A percentile compares a stretch with the other conserved stretches of the same genome.
phyloP scores from a whole-genome alignment of 2,329 filamentous ascomycete genomes.

The Penicillium decumbens region DNA sequence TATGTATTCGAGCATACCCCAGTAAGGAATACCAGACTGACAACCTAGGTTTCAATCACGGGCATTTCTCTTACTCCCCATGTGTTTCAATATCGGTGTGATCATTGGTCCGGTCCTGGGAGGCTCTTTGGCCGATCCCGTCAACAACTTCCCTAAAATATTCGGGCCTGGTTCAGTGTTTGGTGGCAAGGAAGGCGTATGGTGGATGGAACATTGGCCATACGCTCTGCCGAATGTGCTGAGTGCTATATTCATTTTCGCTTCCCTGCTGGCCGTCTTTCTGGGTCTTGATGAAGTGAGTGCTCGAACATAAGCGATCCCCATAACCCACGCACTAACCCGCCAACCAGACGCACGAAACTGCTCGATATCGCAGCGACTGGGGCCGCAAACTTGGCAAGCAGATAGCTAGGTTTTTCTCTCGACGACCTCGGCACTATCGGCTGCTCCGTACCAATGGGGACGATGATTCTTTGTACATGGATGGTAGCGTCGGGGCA shows the following conservation, averaged over 20 bases:
- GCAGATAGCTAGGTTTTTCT: conserved; percentile 28
- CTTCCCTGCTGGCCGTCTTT: conserved; percentile 53
- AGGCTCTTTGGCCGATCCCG: conserved; percentile 64
- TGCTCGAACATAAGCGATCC: neutral
- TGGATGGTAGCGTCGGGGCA: conserved; percentile 26
- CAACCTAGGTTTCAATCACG: conserved; percentile 43
- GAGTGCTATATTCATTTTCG: conserved; percentile 57
- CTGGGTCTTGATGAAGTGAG: conserved; percentile 63
- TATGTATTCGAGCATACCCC: conserved; percentile 28
- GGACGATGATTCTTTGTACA: conserved; percentile 31
- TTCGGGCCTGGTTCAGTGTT: conserved; percentile 59
- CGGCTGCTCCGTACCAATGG: conserved; percentile 29
- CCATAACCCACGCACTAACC: neutral
- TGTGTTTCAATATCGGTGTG: conserved; percentile 66
- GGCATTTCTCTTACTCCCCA: conserved; percentile 57
- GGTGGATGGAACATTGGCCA: conserved; percentile 62
- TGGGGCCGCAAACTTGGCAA: conserved; percentile 41
- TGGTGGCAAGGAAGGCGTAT: conserved; percentile 54
- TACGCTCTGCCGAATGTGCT: conserved; percentile 67
- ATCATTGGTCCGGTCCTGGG: conserved; percentile 59
- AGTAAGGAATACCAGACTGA: neutral
- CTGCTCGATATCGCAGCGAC: conserved; percentile 38
- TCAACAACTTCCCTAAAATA: conserved; percentile 55
- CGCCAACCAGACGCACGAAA: conserved; percentile 32
- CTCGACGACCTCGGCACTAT: conserved; percentile 32